Base-by-base conservation (phyloP, 2,329 filamentous ascomycete genomes). In the Fusarium albosuccineum region DNA sequence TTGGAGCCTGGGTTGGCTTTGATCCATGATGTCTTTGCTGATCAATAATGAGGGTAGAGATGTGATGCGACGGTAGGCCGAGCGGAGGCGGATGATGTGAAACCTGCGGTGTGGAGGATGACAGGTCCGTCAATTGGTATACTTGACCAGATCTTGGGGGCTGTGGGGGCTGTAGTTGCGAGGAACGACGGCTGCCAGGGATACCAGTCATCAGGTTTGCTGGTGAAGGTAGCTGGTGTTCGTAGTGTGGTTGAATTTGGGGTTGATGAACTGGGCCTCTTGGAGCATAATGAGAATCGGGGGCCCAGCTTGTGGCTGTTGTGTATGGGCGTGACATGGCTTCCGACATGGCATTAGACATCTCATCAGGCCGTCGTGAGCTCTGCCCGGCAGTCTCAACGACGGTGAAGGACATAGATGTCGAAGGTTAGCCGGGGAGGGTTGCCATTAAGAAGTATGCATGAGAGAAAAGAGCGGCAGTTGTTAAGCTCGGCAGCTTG, bases 191-290 rank as follows among this genome's bases (percentile, higher is more conserved):
- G 49, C 51, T 30, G 42, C 39, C 58, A 60, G 62, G 68, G n/a
- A 44, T 48, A 49, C 65, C 71, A 13, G 66, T 63, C 42, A 72
- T 57, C 36, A 76, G 55, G 41, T 63, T 66, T 17, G 70, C 64
- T 4, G 74, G 71, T 34, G 75, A 67, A 49, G 75, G 76, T 6
- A 74, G 61, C 49, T 70, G 73, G 26, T 69, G 54, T 33, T 62
- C 51, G 46, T 78, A 72, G 14, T 71, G 75, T 41, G 70, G 67
- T 44, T 70, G 72, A 62, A 72, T 68, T 59, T 71, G 65, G 7
- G 71, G 57, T 60, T 75, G 74, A 57, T 76, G 48, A 70, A 66
- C 39, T 62, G 70, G 29, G 41, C 62, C 64, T 41, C 55, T 63
- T 59, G 57, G 54, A 53, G 48, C 41, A 16, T 70, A 66, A 42